These are phyloP conservation scores for Dichotomopilus funicola DNA, from an alignment of 2,329 filamentous ascomycete genomes.

Conservation along the genomic window DNA sequence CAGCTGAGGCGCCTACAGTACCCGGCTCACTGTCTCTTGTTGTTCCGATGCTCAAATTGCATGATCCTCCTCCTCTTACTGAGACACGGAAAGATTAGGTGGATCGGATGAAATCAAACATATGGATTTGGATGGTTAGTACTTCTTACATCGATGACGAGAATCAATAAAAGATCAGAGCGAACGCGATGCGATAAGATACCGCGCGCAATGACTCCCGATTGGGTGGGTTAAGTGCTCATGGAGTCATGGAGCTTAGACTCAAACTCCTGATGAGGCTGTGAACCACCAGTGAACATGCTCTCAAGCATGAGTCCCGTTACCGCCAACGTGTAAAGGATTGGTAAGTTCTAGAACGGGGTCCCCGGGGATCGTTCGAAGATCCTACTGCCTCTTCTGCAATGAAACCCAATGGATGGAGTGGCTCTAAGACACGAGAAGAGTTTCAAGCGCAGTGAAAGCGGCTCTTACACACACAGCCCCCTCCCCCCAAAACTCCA, in stretches of 20 bases:
- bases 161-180: not conserved
- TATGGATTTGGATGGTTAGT: constrained; percentile 1
- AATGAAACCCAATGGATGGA: no score
- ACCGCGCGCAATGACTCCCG: not conserved
- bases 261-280: not conserved
- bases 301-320: no score
- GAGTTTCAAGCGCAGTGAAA: not conserved
- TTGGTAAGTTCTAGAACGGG: not conserved
- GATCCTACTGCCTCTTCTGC: no score
- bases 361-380: no score
- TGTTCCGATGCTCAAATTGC: not conserved
- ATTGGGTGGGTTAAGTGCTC: not conserved
- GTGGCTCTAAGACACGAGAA: no score
- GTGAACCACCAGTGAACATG: not conserved
- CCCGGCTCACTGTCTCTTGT: not conserved
- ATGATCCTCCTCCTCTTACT: not conserved
- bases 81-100: not conserved
- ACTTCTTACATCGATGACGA: not conserved
- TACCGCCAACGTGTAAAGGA: no score
- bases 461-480: constrained; percentile 11
- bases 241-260: not conserved
- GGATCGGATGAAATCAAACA: not conserved
- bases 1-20: constrained; percentile 7
- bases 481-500: not conserved
- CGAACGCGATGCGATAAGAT: not conserved